Percentiles rank a stretch among this genome's conserved stretches.
Conservation (phyloP, 2,329 filamentous ascomycete genomes). For the Bipolaris gigantea region DNA sequence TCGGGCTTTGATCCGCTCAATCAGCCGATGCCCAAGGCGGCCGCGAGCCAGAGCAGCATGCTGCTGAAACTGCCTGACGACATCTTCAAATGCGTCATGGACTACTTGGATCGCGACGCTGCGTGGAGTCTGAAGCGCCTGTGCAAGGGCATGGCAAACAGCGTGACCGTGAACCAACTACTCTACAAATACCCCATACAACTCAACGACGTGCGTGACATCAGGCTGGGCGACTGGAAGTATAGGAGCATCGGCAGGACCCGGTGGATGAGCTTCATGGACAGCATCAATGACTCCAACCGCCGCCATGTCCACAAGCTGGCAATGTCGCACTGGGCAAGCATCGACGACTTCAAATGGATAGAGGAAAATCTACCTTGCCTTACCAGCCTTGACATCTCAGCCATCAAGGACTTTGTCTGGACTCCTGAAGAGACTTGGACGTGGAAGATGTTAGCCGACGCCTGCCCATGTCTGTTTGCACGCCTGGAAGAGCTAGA, state of each 20-base stretch:
- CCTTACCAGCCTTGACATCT: conserved; percentile 38
- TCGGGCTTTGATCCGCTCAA: conserved; percentile 22
- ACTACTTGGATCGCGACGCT: conserved; percentile 39
- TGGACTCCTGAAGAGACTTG: conserved; percentile 44
- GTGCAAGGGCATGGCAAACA: conserved; percentile 38
- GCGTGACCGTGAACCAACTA: conserved; percentile 34
- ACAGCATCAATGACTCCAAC: conserved; percentile 39
- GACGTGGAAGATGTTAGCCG: conserved; percentile 41
- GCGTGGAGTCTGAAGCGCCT: conserved; percentile 40
- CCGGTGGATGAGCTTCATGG: conserved; percentile 38
- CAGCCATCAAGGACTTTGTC: conserved; percentile 44
- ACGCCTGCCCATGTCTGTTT: conserved; percentile 38
- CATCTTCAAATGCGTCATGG: conserved; percentile 42
- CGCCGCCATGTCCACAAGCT: conserved; percentile 38
- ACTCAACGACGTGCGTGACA: conserved; percentile 34
- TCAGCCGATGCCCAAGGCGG: conserved; percentile 17
- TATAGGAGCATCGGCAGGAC: conserved; percentile 30
- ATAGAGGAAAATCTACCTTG: conserved; percentile 42
- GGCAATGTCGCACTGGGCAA: conserved; percentile 42
- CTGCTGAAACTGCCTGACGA: conserved; percentile 41
- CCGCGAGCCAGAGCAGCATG: conserved; percentile 23
- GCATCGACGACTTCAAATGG: conserved; percentile 43
- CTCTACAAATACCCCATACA: conserved; percentile 41
- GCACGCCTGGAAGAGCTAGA: conserved; percentile 38
- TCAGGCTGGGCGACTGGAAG: conserved; percentile 41